A percentile compares a stretch with the other conserved stretches of the same genome.
phyloP scores from a whole-genome alignment of 176 grass and related monocot species.

The Musa schizocarpa region DNA sequence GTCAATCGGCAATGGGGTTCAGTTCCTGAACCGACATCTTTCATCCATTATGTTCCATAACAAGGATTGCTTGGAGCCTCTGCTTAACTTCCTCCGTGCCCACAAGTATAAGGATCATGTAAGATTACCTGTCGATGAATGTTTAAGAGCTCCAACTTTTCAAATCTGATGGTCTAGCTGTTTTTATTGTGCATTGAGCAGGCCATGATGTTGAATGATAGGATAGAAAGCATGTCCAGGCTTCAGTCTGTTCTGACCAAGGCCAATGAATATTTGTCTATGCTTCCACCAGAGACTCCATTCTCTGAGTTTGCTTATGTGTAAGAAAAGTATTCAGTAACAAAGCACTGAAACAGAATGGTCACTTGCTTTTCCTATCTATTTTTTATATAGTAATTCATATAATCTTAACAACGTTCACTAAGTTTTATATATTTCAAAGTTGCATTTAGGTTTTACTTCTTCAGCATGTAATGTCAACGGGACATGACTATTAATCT shows the following conservation, averaged over 20 bases:
- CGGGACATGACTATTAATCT: neutral
- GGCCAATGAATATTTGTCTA: constrained; percentile 69
- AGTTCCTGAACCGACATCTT: constrained; percentile 85
- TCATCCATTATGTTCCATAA: constrained; percentile 94
- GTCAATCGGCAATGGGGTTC: constrained; percentile 93
- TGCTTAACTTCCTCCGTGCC: constrained; percentile 80
- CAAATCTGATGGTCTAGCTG: neutral
- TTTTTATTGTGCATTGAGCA: constrained; percentile 3
- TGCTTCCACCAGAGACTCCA: constrained; percentile 56
- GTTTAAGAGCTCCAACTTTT: neutral
- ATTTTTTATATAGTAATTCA: too few species aligned
- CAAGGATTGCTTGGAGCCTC: constrained; percentile 77
- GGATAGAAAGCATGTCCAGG: constrained; percentile 60
- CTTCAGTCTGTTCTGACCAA: constrained; percentile 83
- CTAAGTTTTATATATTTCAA: too few species aligned
- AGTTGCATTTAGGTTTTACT: too few species aligned
- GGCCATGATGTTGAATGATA: constrained; percentile 97
- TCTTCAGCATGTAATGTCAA: too few species aligned
- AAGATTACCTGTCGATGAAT: constrained; percentile 9
- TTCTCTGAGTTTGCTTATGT: constrained; percentile 57
- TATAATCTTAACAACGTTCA: too few species aligned
- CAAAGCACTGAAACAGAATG: too few species aligned
- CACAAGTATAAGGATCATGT: constrained; percentile 79
- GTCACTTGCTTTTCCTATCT: too few species aligned
- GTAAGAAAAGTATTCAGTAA: constrained; percentile 28